phyloP scores from a whole-genome alignment of 1,284 basidiomycete species.

The Boletus mariae region DNA sequence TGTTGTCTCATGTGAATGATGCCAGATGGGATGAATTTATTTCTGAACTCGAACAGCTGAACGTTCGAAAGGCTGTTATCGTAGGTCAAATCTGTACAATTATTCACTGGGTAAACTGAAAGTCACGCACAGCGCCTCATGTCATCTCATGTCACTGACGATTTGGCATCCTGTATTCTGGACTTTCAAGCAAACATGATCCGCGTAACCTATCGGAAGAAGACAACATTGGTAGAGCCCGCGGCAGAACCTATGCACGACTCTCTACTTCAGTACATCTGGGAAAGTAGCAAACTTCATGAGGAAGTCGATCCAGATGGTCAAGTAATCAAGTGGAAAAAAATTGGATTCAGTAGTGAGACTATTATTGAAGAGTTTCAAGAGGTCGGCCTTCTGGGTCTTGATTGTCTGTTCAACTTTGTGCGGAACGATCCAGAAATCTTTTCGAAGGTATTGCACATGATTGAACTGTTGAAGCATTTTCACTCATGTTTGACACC shows the following conservation, averaged over 20 bases:
- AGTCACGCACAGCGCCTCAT: conserved; percentile 65
- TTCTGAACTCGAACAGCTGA: conserved; percentile 72
- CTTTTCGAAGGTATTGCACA: conserved; percentile 68
- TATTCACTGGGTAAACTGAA: conserved; percentile 11
- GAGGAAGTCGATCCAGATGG: conserved; percentile 50
- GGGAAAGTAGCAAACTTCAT: conserved; percentile 59
- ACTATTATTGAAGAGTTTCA: conserved; percentile 79
- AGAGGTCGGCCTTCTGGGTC: conserved; percentile 79
- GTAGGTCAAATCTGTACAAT: conserved; percentile 42
- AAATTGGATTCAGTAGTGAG: conserved; percentile 78
- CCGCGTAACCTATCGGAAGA: conserved; percentile 77
- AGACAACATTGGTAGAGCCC: conserved; percentile 74
- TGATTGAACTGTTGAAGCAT: neutral
- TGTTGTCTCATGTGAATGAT: conserved; percentile 76
- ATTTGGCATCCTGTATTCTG: conserved; percentile 81
- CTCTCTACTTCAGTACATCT: conserved; percentile 66
- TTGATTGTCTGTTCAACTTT: conserved; percentile 82
- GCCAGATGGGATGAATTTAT: conserved; percentile 77
- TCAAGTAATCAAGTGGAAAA: conserved; percentile 66
- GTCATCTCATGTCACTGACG: conserved; percentile 82
- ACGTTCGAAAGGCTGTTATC: conserved; percentile 80
- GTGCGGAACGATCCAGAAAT: conserved; percentile 70
- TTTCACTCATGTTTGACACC: conserved; percentile 5
- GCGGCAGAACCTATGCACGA: conserved; percentile 60
- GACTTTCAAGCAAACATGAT: conserved; percentile 91